Conservation (phyloP, 805 yeast species). For the Yarrowia yakushimensis region DNA sequence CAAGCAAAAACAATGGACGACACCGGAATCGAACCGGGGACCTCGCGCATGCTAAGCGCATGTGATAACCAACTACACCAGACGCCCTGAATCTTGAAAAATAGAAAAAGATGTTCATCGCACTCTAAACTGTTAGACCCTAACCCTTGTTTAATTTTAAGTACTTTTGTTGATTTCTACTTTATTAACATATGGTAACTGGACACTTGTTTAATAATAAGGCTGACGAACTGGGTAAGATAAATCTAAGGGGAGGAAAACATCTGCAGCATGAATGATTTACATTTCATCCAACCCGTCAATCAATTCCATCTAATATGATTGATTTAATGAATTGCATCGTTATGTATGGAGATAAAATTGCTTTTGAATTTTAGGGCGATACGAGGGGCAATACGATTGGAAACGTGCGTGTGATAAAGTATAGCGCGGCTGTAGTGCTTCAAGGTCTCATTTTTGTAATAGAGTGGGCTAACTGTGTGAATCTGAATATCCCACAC, state of each 20-base stretch:
- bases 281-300: no score
- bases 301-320: no score
- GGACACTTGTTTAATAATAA: no score
- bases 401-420: neutral
- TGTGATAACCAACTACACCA: slow-evolving; percentile 24
- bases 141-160: slow-evolving; percentile 4
- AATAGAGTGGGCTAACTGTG: neutral
- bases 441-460: neutral
- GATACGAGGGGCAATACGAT: neutral
- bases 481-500: neutral
- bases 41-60: slow-evolving; percentile 25
- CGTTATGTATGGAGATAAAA: no score
- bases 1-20: slow-evolving; percentile 16
- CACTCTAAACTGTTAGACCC: neutral
- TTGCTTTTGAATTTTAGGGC: neutral
- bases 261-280: no score
- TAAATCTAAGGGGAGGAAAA: no score
- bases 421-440: neutral
- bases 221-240: no score
- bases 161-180: no score
- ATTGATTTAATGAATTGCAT: no score
- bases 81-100: neutral
- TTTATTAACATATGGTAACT: no score
- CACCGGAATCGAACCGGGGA: slow-evolving; percentile 25
- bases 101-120: neutral